Conservation (phyloP, 257 asterid genomes). For the Primulina tabacum region DNA sequence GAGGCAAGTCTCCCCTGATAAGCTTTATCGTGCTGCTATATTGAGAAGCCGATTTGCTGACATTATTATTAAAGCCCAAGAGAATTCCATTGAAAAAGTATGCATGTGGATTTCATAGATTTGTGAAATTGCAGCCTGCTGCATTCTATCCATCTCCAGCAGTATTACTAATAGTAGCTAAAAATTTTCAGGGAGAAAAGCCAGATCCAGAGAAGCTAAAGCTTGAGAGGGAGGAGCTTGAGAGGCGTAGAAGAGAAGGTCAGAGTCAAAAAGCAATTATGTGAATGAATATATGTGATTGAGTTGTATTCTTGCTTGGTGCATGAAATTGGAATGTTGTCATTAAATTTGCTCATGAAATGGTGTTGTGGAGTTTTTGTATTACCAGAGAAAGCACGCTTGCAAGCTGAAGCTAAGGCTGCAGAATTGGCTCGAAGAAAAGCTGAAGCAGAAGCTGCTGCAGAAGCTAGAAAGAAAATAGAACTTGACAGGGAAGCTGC, state of each 20-base stretch:
- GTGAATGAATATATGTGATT: not conserved
- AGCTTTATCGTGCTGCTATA: conserved; percentile 78
- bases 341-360: conserved; percentile 1
- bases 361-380: conserved; percentile 5
- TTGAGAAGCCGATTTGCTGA: conserved; percentile 72
- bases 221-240: conserved; percentile 71
- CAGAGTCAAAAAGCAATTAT: conserved; percentile 12
- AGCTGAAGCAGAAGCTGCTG: conserved; percentile 72
- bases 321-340: conserved; percentile 12
- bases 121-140: conserved; percentile 17
- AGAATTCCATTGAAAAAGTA: conserved; percentile 59
- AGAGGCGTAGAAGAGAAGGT: conserved; percentile 73
- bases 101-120: conserved; percentile 1
- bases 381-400: conserved; percentile 65
- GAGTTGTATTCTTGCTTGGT: not conserved
- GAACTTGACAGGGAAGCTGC: conserved; percentile 89
- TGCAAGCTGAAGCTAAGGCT: conserved; percentile 83
- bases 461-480: conserved; percentile 59
- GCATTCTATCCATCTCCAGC: conserved; percentile 1
- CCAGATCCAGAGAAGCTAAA: conserved; percentile 62
- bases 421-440: conserved; percentile 64
- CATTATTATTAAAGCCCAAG: conserved; percentile 73
- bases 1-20: conserved; percentile 82
- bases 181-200: conserved; percentile 50
- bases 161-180: conserved; percentile 16